Base-by-base conservation (phyloP, 805 yeast species). In the Wickerhamiella domercqiae region DNA sequence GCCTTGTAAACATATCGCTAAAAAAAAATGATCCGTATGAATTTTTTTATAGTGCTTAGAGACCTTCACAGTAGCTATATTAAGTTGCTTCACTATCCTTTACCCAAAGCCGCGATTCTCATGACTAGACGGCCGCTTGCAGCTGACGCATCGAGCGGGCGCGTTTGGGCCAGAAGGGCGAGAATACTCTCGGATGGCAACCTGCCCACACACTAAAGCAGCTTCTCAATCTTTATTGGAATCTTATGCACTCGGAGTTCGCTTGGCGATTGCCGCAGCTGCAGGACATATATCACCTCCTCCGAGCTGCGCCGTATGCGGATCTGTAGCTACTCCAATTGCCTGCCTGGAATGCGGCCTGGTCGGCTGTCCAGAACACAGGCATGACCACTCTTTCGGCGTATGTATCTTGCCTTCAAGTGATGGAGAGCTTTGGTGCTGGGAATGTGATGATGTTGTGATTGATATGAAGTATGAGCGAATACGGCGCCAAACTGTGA, bases 401-500 rank as follows among this genome's bases (percentile, higher is more conserved):
- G 75, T 82, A 28, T 84, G 78, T 54, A 64, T 54, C 16, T 43
- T 83, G 2, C 61, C 63, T 15, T 67, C 72, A 35, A 86, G 86
- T 1, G 65, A 75, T 33, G 52, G 42, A 20, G 34, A 34, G 7
- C 56, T 86, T 32, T 77, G 71, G 51, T 87, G 97, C 55, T 78
- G 79, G 56, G 71, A 67, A 53, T 87, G 97, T 57, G 68, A 70
- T 13, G 75, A 76, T 47, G 78, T 76, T 50, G 71, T 80, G 19
- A 69, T 75, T 42, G 78, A 78, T 47, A 64, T 69, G 2, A 59
- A 60, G 34, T 56, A 79, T 28, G 81, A 78, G 42, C 52, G 53
- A n/a, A 63, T 68, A 21, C 59, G 84, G 36, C 46, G 7, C n/a
- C 19, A 19, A 21, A 40, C 22, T 29, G 40, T 35, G 29, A 38